Percentiles rank a stretch among this genome's conserved stretches.
Conservation (phyloP, 2,329 filamentous ascomycete species). For the Venturia aucupariae region DNA sequence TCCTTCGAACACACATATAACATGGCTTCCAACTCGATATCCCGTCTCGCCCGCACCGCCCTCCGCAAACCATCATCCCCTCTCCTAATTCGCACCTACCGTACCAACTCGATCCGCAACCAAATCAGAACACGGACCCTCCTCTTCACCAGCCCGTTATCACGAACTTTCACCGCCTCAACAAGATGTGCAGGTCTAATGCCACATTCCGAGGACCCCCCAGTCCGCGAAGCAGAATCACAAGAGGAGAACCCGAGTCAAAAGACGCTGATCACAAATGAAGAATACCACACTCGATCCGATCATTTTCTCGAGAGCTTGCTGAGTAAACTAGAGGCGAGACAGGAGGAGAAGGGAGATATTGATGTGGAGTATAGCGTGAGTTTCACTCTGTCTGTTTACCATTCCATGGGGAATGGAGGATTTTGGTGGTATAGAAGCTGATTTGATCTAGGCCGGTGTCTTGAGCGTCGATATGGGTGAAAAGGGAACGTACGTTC, state of each 20-base stretch:
- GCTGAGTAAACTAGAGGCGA: slow-evolving; percentile 54
- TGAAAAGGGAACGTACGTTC: slow-evolving; percentile 69
- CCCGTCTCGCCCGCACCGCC: slow-evolving; percentile 3
- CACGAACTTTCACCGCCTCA: slow-evolving; percentile 9
- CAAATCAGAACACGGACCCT: slow-evolving; percentile 6
- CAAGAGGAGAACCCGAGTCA: slow-evolving; percentile 26
- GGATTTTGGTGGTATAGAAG: not conserved
- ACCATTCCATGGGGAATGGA: not conserved
- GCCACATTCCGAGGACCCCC: slow-evolving; percentile 27
- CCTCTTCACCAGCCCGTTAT: not conserved
- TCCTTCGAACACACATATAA: not conserved
- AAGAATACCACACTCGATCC: slow-evolving; percentile 67
- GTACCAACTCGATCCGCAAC: not conserved
- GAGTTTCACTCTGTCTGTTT: slow-evolving; percentile 32
- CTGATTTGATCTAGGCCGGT: slow-evolving; percentile 54
- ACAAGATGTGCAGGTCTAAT: slow-evolving; percentile 7
- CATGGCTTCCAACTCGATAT: slow-evolving; percentile 11
- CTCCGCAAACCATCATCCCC: slow-evolving; percentile 9
- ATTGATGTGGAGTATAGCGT: slow-evolving; percentile 87
- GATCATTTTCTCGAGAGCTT: slow-evolving; percentile 63
- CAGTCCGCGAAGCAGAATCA: slow-evolving; percentile 27
- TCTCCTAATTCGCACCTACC: not conserved
- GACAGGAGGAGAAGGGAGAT: slow-evolving; percentile 64
- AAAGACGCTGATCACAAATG: slow-evolving; percentile 57
- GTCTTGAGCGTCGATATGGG: slow-evolving; percentile 70